Evolutionary conservation across 805 yeast genomes (phyloP), one percentile per base, ranked within the genome.

Genomic region (Saccharomyces paradoxus): DNA sequence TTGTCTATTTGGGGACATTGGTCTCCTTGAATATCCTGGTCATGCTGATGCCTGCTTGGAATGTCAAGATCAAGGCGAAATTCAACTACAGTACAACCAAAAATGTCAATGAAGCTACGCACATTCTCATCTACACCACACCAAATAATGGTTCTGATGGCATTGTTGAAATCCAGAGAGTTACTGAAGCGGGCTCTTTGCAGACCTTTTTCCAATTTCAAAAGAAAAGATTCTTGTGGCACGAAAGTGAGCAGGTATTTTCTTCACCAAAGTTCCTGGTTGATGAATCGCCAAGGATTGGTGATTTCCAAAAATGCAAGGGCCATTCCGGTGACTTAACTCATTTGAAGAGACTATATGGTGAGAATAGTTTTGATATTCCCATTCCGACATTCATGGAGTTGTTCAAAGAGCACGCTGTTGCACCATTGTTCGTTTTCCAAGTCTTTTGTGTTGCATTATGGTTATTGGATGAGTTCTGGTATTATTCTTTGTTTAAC

Each of bases 351-450:
- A 81, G 90, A 65, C 73, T 81, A 56, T 94, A 85, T 68, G 99
- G 99, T 52, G 77, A 77, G 60, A 94, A 94, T 74, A 80, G 80
- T 60, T 94, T 94, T 67, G 99, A 94, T 67, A 92, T 94, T 60
- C 99, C 99, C 30, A 80, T 94, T 53, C 99, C 99, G 51, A 81
- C 96, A 0, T 92, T 94, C 63, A 59, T 80, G 54, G 98, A 92
- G 71, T 77, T 94, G 64, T 94, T 94, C 77, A 86, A 89, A 67
- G 98, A 94, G 72, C 99, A 94, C 69, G 98, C 98, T 10, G 91
- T 94, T 44, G 98, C 99, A 13, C 99, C 99, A 12, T 89, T 94
- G 70, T 94, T 94, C 64, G 96, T 94, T 27, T 94, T 94, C 77
- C 99, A 94, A 75, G 78, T 94, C 55, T 94, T 94, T 70, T 91